Evolutionary conservation across 805 yeast species (phyloP).

Genomic region (Candida stauntonica): DNA sequence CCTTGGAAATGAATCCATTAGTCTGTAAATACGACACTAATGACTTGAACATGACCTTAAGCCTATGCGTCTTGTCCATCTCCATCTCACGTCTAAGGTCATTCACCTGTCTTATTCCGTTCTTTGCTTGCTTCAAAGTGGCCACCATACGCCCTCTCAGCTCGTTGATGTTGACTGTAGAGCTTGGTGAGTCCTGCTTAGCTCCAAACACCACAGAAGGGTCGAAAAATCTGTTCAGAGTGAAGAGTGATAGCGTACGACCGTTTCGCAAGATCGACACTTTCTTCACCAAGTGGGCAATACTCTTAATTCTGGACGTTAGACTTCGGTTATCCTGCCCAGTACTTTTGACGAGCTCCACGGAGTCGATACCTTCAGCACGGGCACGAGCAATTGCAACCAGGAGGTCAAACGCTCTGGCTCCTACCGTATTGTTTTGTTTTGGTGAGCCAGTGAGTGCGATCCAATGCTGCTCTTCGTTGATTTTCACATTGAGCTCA

Average conservation of each 20-base stretch:
- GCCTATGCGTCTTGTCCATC: conserved; percentile 38
- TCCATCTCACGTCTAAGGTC: conserved; percentile 60
- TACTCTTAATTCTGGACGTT: conserved; percentile 54
- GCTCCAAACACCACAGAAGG: no score
- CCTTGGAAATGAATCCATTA: conserved; percentile 43
- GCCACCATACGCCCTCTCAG: conserved; percentile 37
- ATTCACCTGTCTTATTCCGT: conserved; percentile 51
- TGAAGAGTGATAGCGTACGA: conserved; percentile 49
- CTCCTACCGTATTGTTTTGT: conserved; percentile 50
- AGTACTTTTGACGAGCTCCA: conserved; percentile 50
- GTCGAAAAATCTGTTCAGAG: conserved; percentile 42
- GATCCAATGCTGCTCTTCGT: conserved; percentile 53
- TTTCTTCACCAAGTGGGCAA: conserved; percentile 48
- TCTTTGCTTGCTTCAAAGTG: conserved; percentile 53
- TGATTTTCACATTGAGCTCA: conserved; percentile 33
- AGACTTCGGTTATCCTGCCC: conserved; percentile 71
- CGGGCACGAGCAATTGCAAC: conserved; percentile 57
- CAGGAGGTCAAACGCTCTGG: conserved; percentile 48
- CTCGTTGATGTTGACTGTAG: conserved; percentile 29
- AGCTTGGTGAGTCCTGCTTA: no score
- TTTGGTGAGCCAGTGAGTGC: conserved; percentile 53
- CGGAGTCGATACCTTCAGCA: conserved; percentile 52
- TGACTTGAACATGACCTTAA: conserved; percentile 45
- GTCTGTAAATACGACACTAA: conserved; percentile 42
- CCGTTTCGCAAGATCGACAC: conserved; percentile 37